A percentile compares a stretch with the other conserved stretches of the same genome.
These are phyloP conservation scores for Ramalina peruviana DNA, from an alignment of 495 filamentous ascomycete species.

Conservation along the genomic window DNA sequence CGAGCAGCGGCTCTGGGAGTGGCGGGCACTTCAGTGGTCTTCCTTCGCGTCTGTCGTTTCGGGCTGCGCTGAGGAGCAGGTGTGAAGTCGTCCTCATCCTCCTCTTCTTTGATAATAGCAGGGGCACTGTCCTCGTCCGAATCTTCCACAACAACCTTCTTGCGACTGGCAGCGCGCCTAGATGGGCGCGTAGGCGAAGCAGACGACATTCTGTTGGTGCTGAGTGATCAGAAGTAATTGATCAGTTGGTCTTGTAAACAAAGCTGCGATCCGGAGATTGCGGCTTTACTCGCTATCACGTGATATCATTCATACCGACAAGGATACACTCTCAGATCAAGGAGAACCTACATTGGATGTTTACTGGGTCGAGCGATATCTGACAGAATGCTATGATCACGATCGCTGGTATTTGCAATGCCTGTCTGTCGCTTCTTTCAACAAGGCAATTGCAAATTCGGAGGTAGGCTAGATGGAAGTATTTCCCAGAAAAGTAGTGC, in stretches of 20 bases:
- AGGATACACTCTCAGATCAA: no score
- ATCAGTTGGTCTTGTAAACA: neutral
- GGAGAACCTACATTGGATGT: no score
- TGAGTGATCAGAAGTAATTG: neutral
- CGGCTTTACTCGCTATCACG: neutral
- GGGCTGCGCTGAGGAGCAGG: slow-evolving; percentile 46
- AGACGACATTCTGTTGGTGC: slow-evolving; percentile 32
- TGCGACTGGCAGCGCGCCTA: slow-evolving; percentile 56
- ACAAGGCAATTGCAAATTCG: slow-evolving; percentile 60
- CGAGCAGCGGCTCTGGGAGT: slow-evolving; percentile 24
- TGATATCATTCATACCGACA: neutral
- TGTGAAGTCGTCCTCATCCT: slow-evolving; percentile 68
- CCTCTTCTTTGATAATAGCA: slow-evolving; percentile 41
- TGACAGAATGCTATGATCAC: no score
- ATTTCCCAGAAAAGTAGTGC: neutral
- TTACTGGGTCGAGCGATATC: no score
- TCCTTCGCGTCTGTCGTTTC: slow-evolving; percentile 38
- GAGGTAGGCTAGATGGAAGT: slow-evolving; percentile 29
- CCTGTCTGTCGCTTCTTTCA: slow-evolving; percentile 57
- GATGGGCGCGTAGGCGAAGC: slow-evolving; percentile 59
- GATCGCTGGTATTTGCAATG: slow-evolving; percentile 24
- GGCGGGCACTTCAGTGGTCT: slow-evolving; percentile 38
- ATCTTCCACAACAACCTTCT: slow-evolving; percentile 59
- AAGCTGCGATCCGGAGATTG: neutral
- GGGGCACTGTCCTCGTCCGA: slow-evolving; percentile 53